These are phyloP conservation scores for Leccinum griseonigrum DNA, from an alignment of 1,284 basidiomycete species.

Conservation along the genomic window DNA sequence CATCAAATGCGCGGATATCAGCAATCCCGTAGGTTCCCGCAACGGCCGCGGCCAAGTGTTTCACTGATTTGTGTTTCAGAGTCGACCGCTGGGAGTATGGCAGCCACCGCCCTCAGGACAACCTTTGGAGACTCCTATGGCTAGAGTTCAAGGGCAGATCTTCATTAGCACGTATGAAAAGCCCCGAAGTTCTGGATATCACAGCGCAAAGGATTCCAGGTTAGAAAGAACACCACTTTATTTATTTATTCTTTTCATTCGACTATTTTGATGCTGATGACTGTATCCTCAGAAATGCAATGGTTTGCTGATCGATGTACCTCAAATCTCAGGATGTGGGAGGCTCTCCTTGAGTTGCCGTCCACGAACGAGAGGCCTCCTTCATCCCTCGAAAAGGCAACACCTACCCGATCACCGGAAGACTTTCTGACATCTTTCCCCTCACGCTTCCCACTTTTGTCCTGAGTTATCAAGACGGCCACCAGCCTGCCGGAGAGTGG, in stretches of 20 bases:
- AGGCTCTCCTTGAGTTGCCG: constrained; percentile 45
- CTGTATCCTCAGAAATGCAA: constrained; percentile 53
- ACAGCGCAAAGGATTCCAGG: constrained; percentile 73
- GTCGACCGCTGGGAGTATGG: constrained; percentile 85
- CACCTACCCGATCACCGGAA: constrained; percentile 42
- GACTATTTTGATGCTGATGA: constrained; percentile 9
- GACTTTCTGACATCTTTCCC: constrained; percentile 58
- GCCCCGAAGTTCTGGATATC: constrained; percentile 70
- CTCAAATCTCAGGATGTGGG: constrained; percentile 67
- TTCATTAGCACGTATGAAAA: constrained; percentile 82
- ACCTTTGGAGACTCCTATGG: constrained; percentile 60
- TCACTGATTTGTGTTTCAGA: constrained; percentile 44
- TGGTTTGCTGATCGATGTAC: constrained; percentile 62
- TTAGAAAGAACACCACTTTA: constrained; percentile 27
- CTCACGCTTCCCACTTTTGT: constrained; percentile 51
- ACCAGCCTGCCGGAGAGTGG: constrained; percentile 28
- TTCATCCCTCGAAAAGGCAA: constrained; percentile 2
- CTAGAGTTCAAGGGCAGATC: constrained; percentile 84
- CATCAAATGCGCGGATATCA: constrained; percentile 96
- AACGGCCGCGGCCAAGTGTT: constrained; percentile 4
- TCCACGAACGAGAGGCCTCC: constrained; percentile 15
- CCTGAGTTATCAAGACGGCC: constrained; percentile 27
- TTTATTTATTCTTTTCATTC: neutral
- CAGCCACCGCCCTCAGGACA: constrained; percentile 73
- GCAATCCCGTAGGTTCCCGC: constrained; percentile 76